A percentile compares a stretch with the other conserved stretches of the same genome.
Evolutionary conservation across 192 early-diverging fungal genomes (phyloP).

Genomic region (Rhizophagus prolifer): DNA sequence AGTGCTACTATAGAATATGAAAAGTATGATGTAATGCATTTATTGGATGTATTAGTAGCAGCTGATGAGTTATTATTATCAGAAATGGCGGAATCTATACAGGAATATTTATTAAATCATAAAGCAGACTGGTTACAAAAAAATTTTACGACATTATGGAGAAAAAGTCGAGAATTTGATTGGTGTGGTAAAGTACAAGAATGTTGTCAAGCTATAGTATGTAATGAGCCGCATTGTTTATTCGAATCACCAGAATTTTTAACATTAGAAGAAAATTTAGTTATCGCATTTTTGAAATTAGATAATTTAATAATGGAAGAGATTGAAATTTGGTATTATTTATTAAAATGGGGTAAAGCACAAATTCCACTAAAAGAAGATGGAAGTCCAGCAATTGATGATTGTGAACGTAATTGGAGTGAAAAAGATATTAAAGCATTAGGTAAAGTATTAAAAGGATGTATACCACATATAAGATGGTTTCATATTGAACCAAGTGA

Average conservation of each 20-base stretch:
- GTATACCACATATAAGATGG: conserved; percentile 5
- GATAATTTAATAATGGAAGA: background rate
- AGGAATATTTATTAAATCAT: background rate
- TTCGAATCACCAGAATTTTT: conserved; percentile 8
- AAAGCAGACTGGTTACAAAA: conserved; percentile 3
- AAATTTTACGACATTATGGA: background rate
- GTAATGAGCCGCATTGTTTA: background rate
- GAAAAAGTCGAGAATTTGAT: background rate
- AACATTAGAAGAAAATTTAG: background rate
- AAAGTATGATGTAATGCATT: conserved; percentile 5
- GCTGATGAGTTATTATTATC: conserved; percentile 6
- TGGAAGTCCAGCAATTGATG: background rate
- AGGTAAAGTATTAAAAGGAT: background rate
- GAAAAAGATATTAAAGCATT: background rate
- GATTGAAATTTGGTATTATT: conserved; percentile 3
- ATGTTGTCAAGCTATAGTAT: background rate
- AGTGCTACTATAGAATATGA: background rate
- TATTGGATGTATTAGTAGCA: conserved; percentile 12
- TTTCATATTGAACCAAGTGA: background rate
- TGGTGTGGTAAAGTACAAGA: conserved; percentile 15
- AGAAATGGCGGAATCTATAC: conserved; percentile 2
- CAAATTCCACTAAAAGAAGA: background rate
- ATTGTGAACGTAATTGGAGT: background rate
- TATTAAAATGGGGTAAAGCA: background rate
- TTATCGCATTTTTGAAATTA: conserved; percentile 2